A percentile compares a stretch with the other conserved stretches of the same genome.
phyloP scores from a whole-genome alignment of 345 rosid species.

The Citrus sinensis region DNA sequence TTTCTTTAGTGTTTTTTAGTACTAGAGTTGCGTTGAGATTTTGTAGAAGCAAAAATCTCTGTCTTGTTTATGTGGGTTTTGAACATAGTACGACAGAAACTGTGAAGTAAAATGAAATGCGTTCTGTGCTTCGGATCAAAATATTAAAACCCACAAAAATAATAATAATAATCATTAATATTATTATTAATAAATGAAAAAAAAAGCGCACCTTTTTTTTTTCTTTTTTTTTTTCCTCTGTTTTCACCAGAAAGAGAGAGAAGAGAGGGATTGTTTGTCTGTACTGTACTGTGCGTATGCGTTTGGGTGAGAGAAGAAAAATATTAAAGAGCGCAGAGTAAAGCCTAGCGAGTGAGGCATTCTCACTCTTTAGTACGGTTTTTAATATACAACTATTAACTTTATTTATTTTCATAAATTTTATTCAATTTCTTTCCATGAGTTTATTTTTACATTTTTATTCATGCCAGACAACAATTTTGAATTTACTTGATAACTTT shows the following conservation, averaged over 20 bases:
- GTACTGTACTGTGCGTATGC: neutral
- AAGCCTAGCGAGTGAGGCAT: too few relatives aligned
- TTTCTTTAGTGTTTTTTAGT: neutral
- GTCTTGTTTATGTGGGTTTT: neutral
- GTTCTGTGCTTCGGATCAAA: constrained; percentile 8
- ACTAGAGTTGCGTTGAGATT: neutral
- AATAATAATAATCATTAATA: too few relatives aligned
- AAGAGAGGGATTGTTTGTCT: neutral
- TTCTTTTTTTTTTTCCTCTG: neutral
- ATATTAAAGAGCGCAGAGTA: neutral
- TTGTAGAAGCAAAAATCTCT: too few relatives aligned
- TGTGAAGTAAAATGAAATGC: constrained; percentile 1
- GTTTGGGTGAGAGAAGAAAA: neutral
- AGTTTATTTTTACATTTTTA: neutral
- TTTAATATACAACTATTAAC: neutral
- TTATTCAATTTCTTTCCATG: too few relatives aligned
- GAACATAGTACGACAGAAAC: neutral
- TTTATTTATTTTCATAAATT: neutral
- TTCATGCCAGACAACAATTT: neutral
- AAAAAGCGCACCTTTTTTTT: constrained; percentile 5
- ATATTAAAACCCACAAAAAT: neutral
- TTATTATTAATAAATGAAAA: neutral
- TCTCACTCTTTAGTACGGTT: neutral
- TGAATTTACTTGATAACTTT: too few relatives aligned
- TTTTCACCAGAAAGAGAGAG: neutral